phyloP scores from a whole-genome alignment of 495 filamentous ascomycete genomes.

The Xylaria acuta region DNA sequence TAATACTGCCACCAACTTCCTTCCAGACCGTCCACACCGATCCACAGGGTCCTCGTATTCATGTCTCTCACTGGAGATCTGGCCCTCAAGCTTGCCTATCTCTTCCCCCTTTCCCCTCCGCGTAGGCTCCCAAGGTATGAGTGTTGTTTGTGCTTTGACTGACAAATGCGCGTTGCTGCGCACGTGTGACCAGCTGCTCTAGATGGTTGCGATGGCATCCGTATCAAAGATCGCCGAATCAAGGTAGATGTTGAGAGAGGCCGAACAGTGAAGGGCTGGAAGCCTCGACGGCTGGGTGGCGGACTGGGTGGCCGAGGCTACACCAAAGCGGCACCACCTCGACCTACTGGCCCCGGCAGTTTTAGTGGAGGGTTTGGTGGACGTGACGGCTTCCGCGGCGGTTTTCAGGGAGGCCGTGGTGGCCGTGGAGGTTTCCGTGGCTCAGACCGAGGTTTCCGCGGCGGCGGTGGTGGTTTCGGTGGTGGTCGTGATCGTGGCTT shows the following conservation, averaged over 20 bases:
- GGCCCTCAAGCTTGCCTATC: slow-evolving; percentile 66
- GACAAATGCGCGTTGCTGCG: slow-evolving; percentile 62
- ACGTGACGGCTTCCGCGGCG: slow-evolving; percentile 54
- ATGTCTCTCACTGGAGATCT: slow-evolving; percentile 46
- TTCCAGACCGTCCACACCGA: slow-evolving; percentile 41
- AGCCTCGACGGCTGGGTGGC: slow-evolving; percentile 88
- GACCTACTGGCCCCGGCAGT: slow-evolving; percentile 75
- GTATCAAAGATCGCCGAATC: slow-evolving; percentile 89
- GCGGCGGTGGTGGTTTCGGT: slow-evolving; percentile 58
- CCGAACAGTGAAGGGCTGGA: slow-evolving; percentile 93
- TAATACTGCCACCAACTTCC: slow-evolving; percentile 61
- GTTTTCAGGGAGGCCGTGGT: slow-evolving; percentile 62
- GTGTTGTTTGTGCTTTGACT: slow-evolving; percentile 61
- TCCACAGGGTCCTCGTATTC: slow-evolving; percentile 45
- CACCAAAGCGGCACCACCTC: slow-evolving; percentile 79
- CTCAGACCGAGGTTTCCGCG: slow-evolving; percentile 58
- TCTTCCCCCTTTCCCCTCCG: slow-evolving; percentile 31
- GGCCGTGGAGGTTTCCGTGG: slow-evolving; percentile 68
- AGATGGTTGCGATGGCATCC: slow-evolving; percentile 77
- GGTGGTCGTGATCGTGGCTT: slow-evolving; percentile 66
- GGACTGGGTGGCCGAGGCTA: slow-evolving; percentile 92
- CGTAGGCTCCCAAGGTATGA: slow-evolving; percentile 44
- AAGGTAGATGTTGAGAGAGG: slow-evolving; percentile 97
- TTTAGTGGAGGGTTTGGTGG: slow-evolving; percentile 72
- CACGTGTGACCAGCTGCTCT: slow-evolving; percentile 63